Base-by-base conservation (phyloP, 495 filamentous ascomycete genomes). In the Cercophora samala region DNA sequence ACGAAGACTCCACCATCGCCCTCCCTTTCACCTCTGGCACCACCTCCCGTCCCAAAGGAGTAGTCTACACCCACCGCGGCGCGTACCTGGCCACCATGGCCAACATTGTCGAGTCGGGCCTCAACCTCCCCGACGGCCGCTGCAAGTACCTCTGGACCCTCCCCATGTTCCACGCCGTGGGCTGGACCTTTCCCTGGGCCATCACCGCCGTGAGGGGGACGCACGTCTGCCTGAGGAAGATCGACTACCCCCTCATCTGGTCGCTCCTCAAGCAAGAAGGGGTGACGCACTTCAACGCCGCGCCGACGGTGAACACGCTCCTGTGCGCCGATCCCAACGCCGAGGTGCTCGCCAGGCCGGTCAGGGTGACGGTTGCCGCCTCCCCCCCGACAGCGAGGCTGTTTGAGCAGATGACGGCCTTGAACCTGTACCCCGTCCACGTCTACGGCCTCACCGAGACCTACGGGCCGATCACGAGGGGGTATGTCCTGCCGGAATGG, bases 361-460 rank as follows among this genome's bases (percentile, higher is more conserved):
- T 98, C 53, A 85, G 88, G 2, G 95, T 98, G 24, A 97, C 92
- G 1, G 96, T 99, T 21, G 95, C 95, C 37, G 95, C 95, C 3
- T 91, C 87, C 67, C 95, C 95, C 18, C 95, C 95, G 2, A 92
- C 91, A 1, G 86, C 91, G 5, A 89, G 93, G 74, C 84, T 99
- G 3, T 97, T 99, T 68, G 89, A 96, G 78, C 88, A 91, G 75
- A 99, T 99, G 95, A 78, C 78, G 5, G 79, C 85, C 22, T 78
- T 98, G 15, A 98, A 98, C 70, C 84, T 99, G 54, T 83, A 90
- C 53, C 96, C 95, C 1, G 93, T 98, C 13, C 95, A 99, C 76
- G 92, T 96, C 9, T 98, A 98, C 76, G 95, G 95, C 13, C 77
- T 98, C 77, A 97, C 94, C 1, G 93, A 97, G 78, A 97, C 93